Evolutionary conservation across 164 flowering plant species (phyloP).

Genomic region (Stephania japonica): DNA sequence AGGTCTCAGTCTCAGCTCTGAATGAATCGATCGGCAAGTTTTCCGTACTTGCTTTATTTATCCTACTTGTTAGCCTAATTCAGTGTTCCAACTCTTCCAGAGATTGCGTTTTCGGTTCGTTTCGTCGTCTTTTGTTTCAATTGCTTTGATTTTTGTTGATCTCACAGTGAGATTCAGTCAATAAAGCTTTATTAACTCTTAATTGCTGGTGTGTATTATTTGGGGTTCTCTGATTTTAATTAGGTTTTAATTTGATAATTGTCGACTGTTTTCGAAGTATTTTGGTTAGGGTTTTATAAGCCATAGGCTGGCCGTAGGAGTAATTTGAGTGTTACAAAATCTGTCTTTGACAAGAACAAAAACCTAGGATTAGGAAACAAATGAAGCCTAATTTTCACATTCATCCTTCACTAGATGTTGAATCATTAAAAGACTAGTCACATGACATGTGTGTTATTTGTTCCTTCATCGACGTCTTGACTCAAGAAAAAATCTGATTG

Average conservation of each 20-base stretch:
- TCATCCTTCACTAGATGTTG: no score
- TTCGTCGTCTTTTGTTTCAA: no score
- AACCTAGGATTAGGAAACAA: not conserved
- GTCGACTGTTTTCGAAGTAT: no score
- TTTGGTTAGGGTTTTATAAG: no score
- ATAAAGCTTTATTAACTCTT: not conserved
- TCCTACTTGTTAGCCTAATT: not conserved
- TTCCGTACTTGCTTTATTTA: not conserved
- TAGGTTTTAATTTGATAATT: not conserved
- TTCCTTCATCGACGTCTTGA: no score
- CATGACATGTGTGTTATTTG: no score
- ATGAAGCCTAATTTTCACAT: no score
- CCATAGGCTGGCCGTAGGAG: no score
- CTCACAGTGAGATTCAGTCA: no score
- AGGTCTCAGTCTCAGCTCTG: not conserved
- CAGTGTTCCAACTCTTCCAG: conserved; percentile 2
- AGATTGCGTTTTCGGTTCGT: conserved; percentile 4
- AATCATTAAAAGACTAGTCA: no score
- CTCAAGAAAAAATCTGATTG: no score
- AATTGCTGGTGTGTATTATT: not conserved
- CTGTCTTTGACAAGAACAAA: not conserved
- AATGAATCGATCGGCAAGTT: conserved; percentile 6
- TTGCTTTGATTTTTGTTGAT: not conserved
- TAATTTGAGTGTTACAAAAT: not conserved
- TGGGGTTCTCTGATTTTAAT: not conserved